Evolutionary conservation across 31 red algal genomes (phyloP).

Genomic region (Odonthalia washingtoniensis): DNA sequence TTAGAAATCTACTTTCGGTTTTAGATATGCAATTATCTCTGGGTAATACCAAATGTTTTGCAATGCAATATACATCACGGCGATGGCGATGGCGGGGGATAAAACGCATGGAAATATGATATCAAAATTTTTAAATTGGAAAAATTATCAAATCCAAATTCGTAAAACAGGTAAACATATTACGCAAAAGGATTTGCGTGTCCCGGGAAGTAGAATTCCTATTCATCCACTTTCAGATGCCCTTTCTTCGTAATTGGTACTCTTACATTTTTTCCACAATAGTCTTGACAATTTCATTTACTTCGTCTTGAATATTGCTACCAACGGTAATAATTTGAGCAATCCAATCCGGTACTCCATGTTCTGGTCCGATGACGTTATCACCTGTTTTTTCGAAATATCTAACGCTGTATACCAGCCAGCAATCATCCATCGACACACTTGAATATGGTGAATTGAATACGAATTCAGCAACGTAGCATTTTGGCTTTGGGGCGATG

Average conservation of each 20-base stretch:
- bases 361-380: conserved; percentile 83
- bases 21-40: too few species aligned
- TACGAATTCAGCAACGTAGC: conserved; percentile 74
- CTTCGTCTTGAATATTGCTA: conserved; percentile 28
- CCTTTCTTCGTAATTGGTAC: conserved; percentile 47
- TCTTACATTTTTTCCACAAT: conserved; percentile 26
- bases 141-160: too few species aligned
- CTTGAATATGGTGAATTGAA: conserved; percentile 94
- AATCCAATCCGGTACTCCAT: conserved; percentile 89
- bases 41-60: too few species aligned
- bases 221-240: too few species aligned
- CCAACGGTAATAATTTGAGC: conserved; percentile 82
- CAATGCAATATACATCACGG: too few species aligned
- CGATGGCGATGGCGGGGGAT: too few species aligned
- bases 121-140: too few species aligned
- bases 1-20: too few species aligned
- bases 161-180: too few species aligned
- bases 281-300: conserved; percentile 48
- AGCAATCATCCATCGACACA: conserved; percentile 55
- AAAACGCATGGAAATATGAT: too few species aligned
- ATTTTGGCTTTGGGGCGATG: conserved; percentile 50
- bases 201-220: too few species aligned
- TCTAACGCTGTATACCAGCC: conserved; percentile 75
- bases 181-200: too few species aligned
- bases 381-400: conserved; percentile 86